phyloP scores from a whole-genome alignment of 2,329 filamentous ascomycete genomes.

The Arthroderma sp. region DNA sequence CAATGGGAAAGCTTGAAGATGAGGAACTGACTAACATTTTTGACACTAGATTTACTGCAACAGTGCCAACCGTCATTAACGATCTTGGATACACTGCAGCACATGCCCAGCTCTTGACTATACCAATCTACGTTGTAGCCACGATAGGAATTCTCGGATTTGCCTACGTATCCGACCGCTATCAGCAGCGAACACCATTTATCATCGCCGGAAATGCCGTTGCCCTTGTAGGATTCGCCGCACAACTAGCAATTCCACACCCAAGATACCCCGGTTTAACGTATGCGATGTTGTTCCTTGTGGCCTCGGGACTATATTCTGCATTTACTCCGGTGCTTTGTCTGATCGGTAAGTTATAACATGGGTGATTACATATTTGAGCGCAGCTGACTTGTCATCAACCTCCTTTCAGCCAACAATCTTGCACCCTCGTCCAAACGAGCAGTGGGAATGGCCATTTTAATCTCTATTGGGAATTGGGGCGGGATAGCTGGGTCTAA shows the following conservation, averaged over 20 bases:
- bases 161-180: slow-evolving; percentile 21
- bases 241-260: slow-evolving; percentile 38
- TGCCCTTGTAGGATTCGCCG: slow-evolving; percentile 48
- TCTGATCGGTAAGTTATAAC: slow-evolving; percentile 5
- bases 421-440: slow-evolving; percentile 29
- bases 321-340: slow-evolving; percentile 13
- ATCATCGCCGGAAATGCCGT: slow-evolving; percentile 54
- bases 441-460: slow-evolving; percentile 33
- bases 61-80: slow-evolving; percentile 21
- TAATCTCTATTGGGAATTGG: slow-evolving; percentile 33
- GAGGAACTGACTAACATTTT: slow-evolving; percentile 13
- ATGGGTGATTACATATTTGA: background rate
- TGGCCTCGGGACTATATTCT: slow-evolving; percentile 12
- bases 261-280: slow-evolving; percentile 11
- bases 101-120: slow-evolving; percentile 29
- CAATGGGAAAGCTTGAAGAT: background rate
- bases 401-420: slow-evolving; percentile 21
- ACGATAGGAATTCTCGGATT: slow-evolving; percentile 19
- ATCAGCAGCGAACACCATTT: slow-evolving; percentile 20
- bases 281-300: slow-evolving; percentile 13
- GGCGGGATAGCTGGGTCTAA: slow-evolving; percentile 28
- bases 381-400: background rate
- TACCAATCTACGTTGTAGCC: slow-evolving; percentile 22
- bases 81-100: slow-evolving; percentile 31
- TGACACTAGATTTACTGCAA: slow-evolving; percentile 17